These are phyloP conservation scores for Pholiota adiposa DNA, from an alignment of 1,284 basidiomycete genomes.

Conservation along the genomic window DNA sequence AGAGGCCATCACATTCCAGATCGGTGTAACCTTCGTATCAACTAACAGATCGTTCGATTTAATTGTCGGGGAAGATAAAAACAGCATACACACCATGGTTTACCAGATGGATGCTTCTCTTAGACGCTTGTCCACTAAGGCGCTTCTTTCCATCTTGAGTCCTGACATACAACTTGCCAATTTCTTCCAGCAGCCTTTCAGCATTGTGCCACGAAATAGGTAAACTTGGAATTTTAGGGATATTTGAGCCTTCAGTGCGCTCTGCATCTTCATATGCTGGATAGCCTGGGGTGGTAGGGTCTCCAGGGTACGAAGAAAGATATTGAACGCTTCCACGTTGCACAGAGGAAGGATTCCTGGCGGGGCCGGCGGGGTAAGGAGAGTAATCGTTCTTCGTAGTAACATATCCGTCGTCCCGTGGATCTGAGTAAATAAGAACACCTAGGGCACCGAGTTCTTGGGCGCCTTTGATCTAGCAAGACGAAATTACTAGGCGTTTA, in stretches of 20 bases:
- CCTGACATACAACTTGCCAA: slow-evolving; percentile 40
- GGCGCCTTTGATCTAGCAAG: slow-evolving; percentile 71
- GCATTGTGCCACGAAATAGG: slow-evolving; percentile 79
- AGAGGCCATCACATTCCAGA: slow-evolving; percentile 88
- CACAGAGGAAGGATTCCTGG: slow-evolving; percentile 82
- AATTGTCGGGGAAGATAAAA: neutral
- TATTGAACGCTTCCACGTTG: slow-evolving; percentile 91
- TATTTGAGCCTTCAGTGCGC: slow-evolving; percentile 68
- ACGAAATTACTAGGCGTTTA: neutral
- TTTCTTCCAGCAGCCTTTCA: slow-evolving; percentile 61
- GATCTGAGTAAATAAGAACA: slow-evolving; percentile 86
- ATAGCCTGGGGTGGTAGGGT: slow-evolving; percentile 85
- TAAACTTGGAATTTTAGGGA: slow-evolving; percentile 84
- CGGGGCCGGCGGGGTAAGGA: slow-evolving; percentile 86
- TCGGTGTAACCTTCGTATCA: slow-evolving; percentile 78
- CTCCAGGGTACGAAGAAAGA: slow-evolving; percentile 81
- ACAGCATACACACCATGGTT: slow-evolving; percentile 58
- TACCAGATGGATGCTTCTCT: slow-evolving; percentile 54
- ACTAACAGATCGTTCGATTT: slow-evolving; percentile 8
- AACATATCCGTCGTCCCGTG: slow-evolving; percentile 85
- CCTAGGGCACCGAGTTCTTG: slow-evolving; percentile 82
- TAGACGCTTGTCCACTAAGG: slow-evolving; percentile 54
- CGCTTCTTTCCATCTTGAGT: slow-evolving; percentile 36
- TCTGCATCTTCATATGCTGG: slow-evolving; percentile 88
- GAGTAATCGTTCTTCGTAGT: slow-evolving; percentile 79